These are phyloP conservation scores for Globisporangium ultimum DNA, from an alignment of 352 stramenopile genomes.

Conservation along the genomic window DNA sequence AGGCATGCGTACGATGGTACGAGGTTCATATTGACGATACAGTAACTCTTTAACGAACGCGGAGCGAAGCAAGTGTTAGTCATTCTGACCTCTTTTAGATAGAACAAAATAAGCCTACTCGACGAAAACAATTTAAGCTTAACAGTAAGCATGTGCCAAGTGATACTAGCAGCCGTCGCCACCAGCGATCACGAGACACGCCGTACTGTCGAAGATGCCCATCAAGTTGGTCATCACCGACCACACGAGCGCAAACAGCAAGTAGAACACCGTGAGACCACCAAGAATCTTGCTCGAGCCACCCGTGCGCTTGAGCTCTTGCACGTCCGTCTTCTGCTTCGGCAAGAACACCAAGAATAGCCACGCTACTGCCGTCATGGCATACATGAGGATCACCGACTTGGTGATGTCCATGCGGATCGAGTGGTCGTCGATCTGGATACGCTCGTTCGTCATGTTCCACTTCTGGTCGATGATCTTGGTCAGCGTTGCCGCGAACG, in stretches of 20 bases:
- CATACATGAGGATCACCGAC: slow-evolving; percentile 33
- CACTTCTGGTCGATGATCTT: slow-evolving; percentile 34
- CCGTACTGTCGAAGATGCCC: slow-evolving; percentile 20
- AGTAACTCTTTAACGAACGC: too few species aligned
- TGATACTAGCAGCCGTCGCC: slow-evolving; percentile 12
- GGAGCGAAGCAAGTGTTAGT: too few species aligned
- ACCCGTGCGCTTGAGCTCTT: slow-evolving; percentile 33
- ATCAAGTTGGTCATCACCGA: slow-evolving; percentile 23
- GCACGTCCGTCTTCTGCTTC: slow-evolving; percentile 41
- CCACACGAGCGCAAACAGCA: slow-evolving; percentile 19
- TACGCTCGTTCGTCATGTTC: slow-evolving; percentile 32
- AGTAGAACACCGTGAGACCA: slow-evolving; percentile 29
- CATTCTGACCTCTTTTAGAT: too few species aligned
- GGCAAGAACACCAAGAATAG: slow-evolving; percentile 42
- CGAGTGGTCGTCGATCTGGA: slow-evolving; percentile 29
- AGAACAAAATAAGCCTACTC: too few species aligned
- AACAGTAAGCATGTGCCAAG: too few species aligned
- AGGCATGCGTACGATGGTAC: too few species aligned
- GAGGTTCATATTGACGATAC: too few species aligned
- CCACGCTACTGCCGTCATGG: slow-evolving; percentile 20
- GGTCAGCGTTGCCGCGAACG: slow-evolving; percentile 36
- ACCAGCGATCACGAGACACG: slow-evolving; percentile 26
- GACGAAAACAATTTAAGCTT: too few species aligned
- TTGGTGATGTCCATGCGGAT: slow-evolving; percentile 40
- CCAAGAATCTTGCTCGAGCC: slow-evolving; percentile 34